phyloP scores from a whole-genome alignment of 257 asterid genomes.

The Mitragyna speciosa region DNA sequence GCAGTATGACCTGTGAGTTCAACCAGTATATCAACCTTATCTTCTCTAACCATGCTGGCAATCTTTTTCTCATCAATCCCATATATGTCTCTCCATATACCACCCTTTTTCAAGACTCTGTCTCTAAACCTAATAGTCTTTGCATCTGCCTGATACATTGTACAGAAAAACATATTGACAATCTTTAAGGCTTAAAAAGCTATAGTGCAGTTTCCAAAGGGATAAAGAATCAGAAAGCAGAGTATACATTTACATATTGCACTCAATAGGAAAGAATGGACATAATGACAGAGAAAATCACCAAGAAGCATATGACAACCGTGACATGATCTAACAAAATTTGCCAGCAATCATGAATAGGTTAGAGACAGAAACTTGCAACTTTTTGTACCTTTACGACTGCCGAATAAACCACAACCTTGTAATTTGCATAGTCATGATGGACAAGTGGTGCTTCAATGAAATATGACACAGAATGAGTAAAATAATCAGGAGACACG shows the following conservation, averaged over 20 bases:
- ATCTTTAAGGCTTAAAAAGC: not conserved
- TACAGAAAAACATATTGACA: conserved; percentile 7
- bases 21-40: conserved; percentile 88
- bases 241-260: not conserved
- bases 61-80: conserved; percentile 96
- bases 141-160: conserved; percentile 86
- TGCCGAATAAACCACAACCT: conserved; percentile 95
- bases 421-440: conserved; percentile 73
- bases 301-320: not conserved
- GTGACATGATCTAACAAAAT: not conserved
- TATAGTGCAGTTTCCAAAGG: not conserved
- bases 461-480: conserved; percentile 97
- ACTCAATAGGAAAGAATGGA: not conserved
- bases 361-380: not conserved
- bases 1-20: conserved; percentile 99
- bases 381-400: conserved; percentile 77
- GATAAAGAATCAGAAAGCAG: not conserved
- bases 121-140: conserved; percentile 87
- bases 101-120: conserved; percentile 82
- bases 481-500: conserved; percentile 98
- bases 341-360: not conserved
- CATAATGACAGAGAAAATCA: not conserved
- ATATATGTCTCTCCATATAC: conserved; percentile 87
- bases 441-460: conserved; percentile 85
- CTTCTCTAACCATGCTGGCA: conserved; percentile 87